phyloP scores from a whole-genome alignment of 345 rosid species.

The Combretum micranthum region DNA sequence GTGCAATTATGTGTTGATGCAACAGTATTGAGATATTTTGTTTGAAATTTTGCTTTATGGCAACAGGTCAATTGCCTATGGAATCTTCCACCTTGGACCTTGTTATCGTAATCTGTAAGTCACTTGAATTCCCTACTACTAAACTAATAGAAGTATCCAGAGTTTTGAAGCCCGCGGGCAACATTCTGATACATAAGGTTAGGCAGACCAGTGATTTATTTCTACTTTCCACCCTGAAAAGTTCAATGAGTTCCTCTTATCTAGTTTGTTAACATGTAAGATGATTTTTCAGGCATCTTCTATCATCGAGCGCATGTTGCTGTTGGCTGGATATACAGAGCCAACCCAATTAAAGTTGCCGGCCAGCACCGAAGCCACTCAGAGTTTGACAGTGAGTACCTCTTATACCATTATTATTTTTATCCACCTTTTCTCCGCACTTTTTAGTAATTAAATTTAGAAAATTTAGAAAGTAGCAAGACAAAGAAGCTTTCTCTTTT shows the following conservation, averaged over 20 bases:
- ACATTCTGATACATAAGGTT: conserved; percentile 31
- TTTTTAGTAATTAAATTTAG: conserved; percentile 1
- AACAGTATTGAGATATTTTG: too few relatives aligned
- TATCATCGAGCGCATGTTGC: conserved; percentile 49
- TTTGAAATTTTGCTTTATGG: conserved; percentile 8
- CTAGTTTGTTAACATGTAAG: conserved; percentile 1
- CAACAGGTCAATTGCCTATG: conserved; percentile 58
- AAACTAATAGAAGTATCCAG: conserved; percentile 48
- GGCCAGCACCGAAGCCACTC: conserved; percentile 15
- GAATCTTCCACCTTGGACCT: conserved; percentile 50
- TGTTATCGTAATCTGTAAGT: conserved; percentile 36
- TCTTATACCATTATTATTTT: neutral
- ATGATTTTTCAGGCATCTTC: conserved; percentile 31
- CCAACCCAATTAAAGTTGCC: conserved; percentile 43
- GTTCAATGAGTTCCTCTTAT: conserved; percentile 4
- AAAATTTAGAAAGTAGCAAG: neutral
- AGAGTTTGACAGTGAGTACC: conserved; percentile 49
- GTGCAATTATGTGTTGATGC: neutral
- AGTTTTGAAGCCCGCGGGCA: conserved; percentile 70
- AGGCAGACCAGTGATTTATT: neutral
- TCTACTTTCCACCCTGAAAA: neutral
- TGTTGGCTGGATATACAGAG: conserved; percentile 68
- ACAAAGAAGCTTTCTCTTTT: neutral
- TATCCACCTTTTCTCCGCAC: neutral
- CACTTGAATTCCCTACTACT: conserved; percentile 51